These are phyloP conservation scores for Aspergillus conjunctus DNA, from an alignment of 495 filamentous ascomycete genomes.

Conservation along the genomic window DNA sequence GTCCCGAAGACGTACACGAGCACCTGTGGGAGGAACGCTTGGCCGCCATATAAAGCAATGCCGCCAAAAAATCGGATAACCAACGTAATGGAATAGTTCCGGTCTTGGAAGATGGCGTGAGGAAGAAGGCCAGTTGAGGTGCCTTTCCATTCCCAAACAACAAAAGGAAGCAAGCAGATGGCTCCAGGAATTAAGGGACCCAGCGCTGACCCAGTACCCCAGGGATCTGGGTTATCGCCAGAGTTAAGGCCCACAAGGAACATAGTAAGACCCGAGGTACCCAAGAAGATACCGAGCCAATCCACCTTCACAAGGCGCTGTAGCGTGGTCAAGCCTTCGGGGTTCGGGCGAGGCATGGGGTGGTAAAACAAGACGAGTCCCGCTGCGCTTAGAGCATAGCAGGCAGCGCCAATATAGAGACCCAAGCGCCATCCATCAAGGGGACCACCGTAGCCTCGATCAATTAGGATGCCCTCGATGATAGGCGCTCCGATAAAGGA, in stretches of 20 bases:
- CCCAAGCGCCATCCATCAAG: not conserved
- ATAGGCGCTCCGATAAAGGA: not conserved
- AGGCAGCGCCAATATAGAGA: not conserved
- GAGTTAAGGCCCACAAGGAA: not conserved
- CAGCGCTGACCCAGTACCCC: not conserved
- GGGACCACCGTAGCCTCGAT: not conserved
- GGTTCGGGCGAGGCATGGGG: not conserved
- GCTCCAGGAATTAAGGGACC: not conserved
- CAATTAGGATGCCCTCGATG: not conserved
- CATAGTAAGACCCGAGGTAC: not conserved
- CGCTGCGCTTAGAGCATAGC: not conserved
- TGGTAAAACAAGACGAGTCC: not conserved
- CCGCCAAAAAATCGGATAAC: not conserved
- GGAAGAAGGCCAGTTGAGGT: not conserved
- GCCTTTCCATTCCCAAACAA: not conserved
- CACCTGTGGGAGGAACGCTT: not conserved
- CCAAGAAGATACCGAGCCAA: not conserved
- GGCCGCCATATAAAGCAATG: not conserved
- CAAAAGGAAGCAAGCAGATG: not conserved
- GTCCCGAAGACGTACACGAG: not conserved
- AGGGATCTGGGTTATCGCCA: not conserved
- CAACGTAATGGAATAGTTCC: not conserved
- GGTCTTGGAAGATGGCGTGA: not conserved
- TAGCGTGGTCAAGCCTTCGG: not conserved
- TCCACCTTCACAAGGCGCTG: not conserved